A percentile compares a stretch with the other conserved stretches of the same genome.
These are phyloP conservation scores for Cercospora berteroae DNA, from an alignment of 2,329 filamentous ascomycete genomes.

Conservation along the genomic window DNA sequence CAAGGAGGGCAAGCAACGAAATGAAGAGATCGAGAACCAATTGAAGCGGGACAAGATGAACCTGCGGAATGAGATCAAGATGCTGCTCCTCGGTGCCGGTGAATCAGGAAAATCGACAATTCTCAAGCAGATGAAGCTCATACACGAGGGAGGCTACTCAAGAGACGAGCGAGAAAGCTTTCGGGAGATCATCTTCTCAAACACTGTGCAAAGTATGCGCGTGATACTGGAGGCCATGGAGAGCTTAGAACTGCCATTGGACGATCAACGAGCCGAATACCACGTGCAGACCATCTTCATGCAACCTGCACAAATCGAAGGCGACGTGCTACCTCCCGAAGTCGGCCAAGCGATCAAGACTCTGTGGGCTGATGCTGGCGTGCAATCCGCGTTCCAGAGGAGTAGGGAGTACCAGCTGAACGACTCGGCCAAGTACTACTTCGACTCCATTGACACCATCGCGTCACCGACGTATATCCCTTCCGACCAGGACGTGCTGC, in stretches of 20 bases:
- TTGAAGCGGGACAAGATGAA: slow-evolving; percentile 98
- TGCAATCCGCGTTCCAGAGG: slow-evolving; percentile 92
- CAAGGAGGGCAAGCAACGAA: slow-evolving; percentile 99
- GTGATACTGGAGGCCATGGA: slow-evolving; percentile 70
- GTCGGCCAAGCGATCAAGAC: slow-evolving; percentile 90
- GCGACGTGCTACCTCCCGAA: slow-evolving; percentile 88
- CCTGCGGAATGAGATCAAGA: slow-evolving; percentile 99
- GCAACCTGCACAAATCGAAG: slow-evolving; percentile 95
- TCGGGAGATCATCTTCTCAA: slow-evolving; percentile 71
- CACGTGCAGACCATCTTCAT: slow-evolving; percentile 99
- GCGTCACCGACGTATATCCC: slow-evolving; percentile 89
- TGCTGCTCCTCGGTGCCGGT: slow-evolving; percentile 97
- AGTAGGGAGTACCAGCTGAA: slow-evolving; percentile 96
- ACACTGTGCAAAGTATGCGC: slow-evolving; percentile 68
- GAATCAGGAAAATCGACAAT: slow-evolving; percentile 96
- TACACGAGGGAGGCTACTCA: slow-evolving; percentile 97
- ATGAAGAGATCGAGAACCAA: slow-evolving; percentile 99
- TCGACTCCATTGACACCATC: slow-evolving; percentile 90
- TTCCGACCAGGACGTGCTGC: slow-evolving; percentile 90
- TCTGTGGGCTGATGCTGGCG: slow-evolving; percentile 87
- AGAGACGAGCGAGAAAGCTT: slow-evolving; percentile 75
- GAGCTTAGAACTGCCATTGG: slow-evolving; percentile 73
- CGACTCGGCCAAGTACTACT: slow-evolving; percentile 97
- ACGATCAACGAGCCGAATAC: slow-evolving; percentile 91
- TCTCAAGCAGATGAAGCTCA: slow-evolving; percentile 98